Evolutionary conservation across 805 yeast genomes (phyloP), one percentile per base, ranked within the genome.

Genomic region (Wickerhamiella parazyma): DNA sequence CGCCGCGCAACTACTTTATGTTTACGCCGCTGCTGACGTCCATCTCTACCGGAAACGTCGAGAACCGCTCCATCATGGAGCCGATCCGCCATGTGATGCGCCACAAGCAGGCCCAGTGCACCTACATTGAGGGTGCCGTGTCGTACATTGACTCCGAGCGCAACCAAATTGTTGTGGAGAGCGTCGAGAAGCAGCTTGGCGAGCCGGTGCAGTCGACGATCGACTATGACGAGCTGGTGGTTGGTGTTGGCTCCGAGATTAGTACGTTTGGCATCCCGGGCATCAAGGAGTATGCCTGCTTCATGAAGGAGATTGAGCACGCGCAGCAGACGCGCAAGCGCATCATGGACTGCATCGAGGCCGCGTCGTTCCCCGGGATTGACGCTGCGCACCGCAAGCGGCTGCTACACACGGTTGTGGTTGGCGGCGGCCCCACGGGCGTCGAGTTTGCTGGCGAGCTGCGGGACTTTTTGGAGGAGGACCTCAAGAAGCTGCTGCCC

Each of bases 341-440:
- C 53, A 71, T 87, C 50, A 82, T 86, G 80, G 84, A 83, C 60
- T 74, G 81, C 55, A 78, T 87, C 56, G 95, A 89, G 68, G 80
- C 85, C 50, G 95, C 96, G 35, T 72, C 86, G 54, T 83, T 91
- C 46, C 73, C 72, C 53, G 78, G 68, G 44, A 49, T 58, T 26
- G 74, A 71, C 48, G 83, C 76, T 53, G 77, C 78, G 17, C 94
- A 83, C 61, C 76, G 96, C 65, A 74, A 76, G 65, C 76, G 94
- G 62, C 72, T 89, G 55, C 72, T 87, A 60, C 80, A 79, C 49
- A 78, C 86, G 55, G 89, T 89, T 49, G 94, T 89, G 49, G 93
- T 91, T 53, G 97, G 97, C 57, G 97, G 96, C 65, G 97, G 97
- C 51, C 96, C 97, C 61, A 87, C 97, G 36, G 97, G 97, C 68